phyloP scores from a whole-genome alignment of 2,329 filamentous ascomycete species.

The Davidsoniella neocaledoniae region DNA sequence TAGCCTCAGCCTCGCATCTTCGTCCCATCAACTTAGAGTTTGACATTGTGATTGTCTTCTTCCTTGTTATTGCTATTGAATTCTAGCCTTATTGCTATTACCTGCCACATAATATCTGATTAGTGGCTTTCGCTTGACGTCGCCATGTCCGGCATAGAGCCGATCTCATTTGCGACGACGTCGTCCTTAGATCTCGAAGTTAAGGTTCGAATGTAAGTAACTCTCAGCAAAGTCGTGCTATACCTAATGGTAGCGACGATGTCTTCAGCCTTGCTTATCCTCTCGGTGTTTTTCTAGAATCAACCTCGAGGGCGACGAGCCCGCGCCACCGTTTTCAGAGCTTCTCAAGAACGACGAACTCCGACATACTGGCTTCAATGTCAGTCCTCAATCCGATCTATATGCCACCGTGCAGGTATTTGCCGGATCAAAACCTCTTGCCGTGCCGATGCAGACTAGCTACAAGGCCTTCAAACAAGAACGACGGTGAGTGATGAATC shows the following conservation, averaged over 20 bases:
- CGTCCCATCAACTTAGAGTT: background rate
- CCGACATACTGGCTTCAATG: slow-evolving; percentile 73
- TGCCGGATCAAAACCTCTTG: slow-evolving; percentile 88
- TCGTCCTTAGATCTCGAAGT: slow-evolving; percentile 63
- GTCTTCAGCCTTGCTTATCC: background rate
- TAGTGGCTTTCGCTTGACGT: no score
- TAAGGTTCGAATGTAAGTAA: slow-evolving; percentile 44
- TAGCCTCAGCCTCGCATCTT: background rate
- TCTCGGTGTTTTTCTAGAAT: slow-evolving; percentile 21
- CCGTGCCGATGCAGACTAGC: slow-evolving; percentile 77
- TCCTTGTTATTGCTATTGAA: background rate
- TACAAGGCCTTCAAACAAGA: slow-evolving; percentile 79
- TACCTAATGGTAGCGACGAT: background rate
- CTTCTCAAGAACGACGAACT: slow-evolving; percentile 65
- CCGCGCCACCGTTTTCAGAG: slow-evolving; percentile 38
- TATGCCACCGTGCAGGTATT: slow-evolving; percentile 88
- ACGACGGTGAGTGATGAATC: slow-evolving; percentile 29
- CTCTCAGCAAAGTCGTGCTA: background rate
- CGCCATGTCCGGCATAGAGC: slow-evolving; percentile 48
- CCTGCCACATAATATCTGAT: no score
- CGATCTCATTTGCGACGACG: slow-evolving; percentile 88
- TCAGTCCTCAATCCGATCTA: slow-evolving; percentile 67
- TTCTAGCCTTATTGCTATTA: background rate
- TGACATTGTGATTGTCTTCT: background rate
- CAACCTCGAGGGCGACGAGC: slow-evolving; percentile 30